Conservation (phyloP, 169 alveolate species). For the Eimeria necatrix region DNA sequence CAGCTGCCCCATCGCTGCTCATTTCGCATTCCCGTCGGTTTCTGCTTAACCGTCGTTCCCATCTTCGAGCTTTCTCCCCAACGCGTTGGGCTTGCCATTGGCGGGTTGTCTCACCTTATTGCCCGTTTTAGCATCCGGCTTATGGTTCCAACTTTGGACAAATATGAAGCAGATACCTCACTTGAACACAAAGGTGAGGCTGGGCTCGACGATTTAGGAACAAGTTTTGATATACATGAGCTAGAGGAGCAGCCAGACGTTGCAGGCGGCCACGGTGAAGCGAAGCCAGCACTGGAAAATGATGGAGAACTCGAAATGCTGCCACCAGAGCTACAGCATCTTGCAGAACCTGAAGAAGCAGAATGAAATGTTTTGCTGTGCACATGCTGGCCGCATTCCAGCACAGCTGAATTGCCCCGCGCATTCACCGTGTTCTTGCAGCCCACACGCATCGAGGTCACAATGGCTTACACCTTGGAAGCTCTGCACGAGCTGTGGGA, state of each 20-base stretch:
- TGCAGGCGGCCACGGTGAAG: neutral
- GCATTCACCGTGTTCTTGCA: no score
- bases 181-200: neutral
- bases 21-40: conserved; percentile 82
- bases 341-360: conserved; percentile 65
- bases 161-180: conserved; percentile 35
- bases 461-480: no score
- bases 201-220: neutral
- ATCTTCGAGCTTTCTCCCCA: conserved; percentile 82
- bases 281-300: neutral
- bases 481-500: no score
- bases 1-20: conserved; percentile 83
- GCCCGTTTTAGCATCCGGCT: conserved; percentile 85
- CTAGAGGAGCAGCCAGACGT: neutral
- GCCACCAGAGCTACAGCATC: conserved; percentile 77
- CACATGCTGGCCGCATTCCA: neutral
- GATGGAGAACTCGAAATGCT: conserved; percentile 54
- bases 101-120: conserved; percentile 85
- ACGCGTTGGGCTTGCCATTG: conserved; percentile 84
- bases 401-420: neutral
- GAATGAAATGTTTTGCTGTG: neutral
- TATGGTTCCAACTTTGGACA: conserved; percentile 78
- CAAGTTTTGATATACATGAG: neutral
- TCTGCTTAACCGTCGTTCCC: conserved; percentile 84
- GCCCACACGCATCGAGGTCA: no score